Evolutionary conservation across 1,284 basidiomycete species (phyloP), one percentile per base, ranked within the genome.

Genomic region (Irpex lacteus): DNA sequence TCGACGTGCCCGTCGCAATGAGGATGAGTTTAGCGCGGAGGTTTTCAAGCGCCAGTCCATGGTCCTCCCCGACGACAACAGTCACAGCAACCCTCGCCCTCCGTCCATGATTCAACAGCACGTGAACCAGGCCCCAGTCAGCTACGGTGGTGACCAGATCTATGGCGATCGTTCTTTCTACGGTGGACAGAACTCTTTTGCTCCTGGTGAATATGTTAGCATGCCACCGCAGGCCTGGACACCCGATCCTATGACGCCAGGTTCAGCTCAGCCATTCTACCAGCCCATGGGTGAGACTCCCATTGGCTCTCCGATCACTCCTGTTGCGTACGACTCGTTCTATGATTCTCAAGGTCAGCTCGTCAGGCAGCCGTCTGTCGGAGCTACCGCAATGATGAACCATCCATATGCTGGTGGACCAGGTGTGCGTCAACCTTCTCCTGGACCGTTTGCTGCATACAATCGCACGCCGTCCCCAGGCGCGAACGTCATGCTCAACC

Each of bases 11-110:
- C 78, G 81, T 44, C 76, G 76, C 61, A 56, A 56, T 32, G 73
- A 72, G 15, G 74, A 78, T 7, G 78, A 81, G 4, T 90, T 88
- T 73, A 80, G 84, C 66, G 73, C 85, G 0, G 73, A 76, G 40
- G 78, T 79, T 2, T 88, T 89, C 79, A 81, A 82, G 62, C 80
- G 81, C 63, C 85, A 88, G 62, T 89, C 88, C 11, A 82, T 81
- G n/a, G 71, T 85, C 18, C 73, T 89, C 13, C 74, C 83, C 5
- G 78, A 85, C 60, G 86, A 88, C 32, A 61, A 64, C 18, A 60
- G 66, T 55, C 66, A 64, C 54, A 64, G 65, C 63, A 67, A 67
- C 36, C 56, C 66, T 5, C 67, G 68, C 40, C 70, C 70, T 15
- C 67, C 72, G 57, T 76, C 76, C 64, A 79, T 78, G 72, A 73